Conservation (phyloP, 2,329 filamentous ascomycete species). For the Cladosporium austrohemisphaericum region DNA sequence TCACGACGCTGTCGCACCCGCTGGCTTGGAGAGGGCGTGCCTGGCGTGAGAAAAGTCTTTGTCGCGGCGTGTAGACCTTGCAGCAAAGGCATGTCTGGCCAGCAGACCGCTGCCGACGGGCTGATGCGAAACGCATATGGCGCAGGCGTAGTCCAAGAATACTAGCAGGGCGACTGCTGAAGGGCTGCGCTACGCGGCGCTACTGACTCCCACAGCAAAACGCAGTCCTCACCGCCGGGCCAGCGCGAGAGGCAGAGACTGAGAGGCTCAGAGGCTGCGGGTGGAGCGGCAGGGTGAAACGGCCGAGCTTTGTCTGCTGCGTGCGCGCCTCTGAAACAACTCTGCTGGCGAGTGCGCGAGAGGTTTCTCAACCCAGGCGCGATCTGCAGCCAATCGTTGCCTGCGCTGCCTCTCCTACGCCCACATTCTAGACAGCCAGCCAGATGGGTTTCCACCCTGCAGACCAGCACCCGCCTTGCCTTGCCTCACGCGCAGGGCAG, state of each 20-base stretch:
- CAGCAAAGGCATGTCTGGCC: neutral
- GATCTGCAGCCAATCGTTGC: constrained; percentile 4
- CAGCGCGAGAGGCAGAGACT: neutral
- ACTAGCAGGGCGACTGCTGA: constrained; percentile 8
- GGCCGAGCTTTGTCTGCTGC: neutral
- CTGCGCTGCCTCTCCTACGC: neutral
- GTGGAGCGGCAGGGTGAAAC: constrained; percentile 15
- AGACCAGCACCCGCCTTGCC: constrained; percentile 13
- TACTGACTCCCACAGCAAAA: neutral
- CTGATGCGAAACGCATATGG: constrained; percentile 7
- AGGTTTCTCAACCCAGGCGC: neutral
- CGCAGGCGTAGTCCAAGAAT: too few relatives aligned
- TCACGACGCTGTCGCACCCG: too few relatives aligned
- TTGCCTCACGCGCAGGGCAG: constrained; percentile 1
- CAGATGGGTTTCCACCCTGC: constrained; percentile 5
- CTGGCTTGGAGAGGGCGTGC: too few relatives aligned
- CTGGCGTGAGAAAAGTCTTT: neutral
- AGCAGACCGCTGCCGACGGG: constrained; percentile 4
- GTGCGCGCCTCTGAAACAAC: constrained; percentile 9
- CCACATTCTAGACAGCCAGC: constrained; percentile 11
- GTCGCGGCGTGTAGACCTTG: constrained; percentile 1
- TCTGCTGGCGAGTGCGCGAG: neutral
- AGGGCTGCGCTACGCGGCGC: constrained; percentile 2
- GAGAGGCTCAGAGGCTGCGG: constrained; percentile 6
- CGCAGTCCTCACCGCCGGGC: constrained; percentile 5